These are phyloP conservation scores for Poteriospumella lacustris DNA, from an alignment of 108 stramenopile species.

Conservation along the genomic window DNA sequence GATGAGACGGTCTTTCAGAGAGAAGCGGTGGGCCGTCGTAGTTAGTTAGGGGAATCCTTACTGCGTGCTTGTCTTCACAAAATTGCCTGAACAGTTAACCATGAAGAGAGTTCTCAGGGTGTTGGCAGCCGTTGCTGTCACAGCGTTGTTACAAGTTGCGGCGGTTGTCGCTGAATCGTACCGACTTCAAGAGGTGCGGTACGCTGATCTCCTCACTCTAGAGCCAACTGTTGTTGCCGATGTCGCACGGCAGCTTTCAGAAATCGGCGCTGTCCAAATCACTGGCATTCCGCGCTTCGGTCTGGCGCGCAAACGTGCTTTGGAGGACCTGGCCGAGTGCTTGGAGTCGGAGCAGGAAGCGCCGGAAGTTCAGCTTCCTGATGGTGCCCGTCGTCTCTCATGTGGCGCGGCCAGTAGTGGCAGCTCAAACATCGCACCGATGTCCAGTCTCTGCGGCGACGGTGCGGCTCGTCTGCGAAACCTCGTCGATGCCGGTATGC, in stretches of 20 bases:
- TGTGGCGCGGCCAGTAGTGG: neutral
- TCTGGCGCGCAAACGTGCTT: neutral
- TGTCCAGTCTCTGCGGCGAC: neutral
- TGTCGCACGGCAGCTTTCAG: neutral
- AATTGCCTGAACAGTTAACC: no score
- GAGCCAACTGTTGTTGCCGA: neutral
- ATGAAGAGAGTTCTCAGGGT: no score
- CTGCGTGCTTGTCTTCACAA: no score
- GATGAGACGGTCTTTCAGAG: no score
- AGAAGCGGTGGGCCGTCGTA: no score
- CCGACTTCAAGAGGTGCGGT: neutral
- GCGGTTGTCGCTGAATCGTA: neutral
- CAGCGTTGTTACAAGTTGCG: neutral
- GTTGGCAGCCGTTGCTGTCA: no score
- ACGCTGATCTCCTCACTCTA: neutral
- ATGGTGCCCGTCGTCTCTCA: neutral
- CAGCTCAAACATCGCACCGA: neutral
- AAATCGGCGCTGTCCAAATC: neutral
- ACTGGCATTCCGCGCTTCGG: neutral
- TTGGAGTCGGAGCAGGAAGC: neutral
- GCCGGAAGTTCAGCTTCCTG: neutral
- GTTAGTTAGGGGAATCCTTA: no score
- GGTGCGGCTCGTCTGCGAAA: neutral
- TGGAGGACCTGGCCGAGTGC: neutral
- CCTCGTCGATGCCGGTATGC: neutral